phyloP scores from a whole-genome alignment of 2,329 filamentous ascomycete species.

The Penicillium sp. region DNA sequence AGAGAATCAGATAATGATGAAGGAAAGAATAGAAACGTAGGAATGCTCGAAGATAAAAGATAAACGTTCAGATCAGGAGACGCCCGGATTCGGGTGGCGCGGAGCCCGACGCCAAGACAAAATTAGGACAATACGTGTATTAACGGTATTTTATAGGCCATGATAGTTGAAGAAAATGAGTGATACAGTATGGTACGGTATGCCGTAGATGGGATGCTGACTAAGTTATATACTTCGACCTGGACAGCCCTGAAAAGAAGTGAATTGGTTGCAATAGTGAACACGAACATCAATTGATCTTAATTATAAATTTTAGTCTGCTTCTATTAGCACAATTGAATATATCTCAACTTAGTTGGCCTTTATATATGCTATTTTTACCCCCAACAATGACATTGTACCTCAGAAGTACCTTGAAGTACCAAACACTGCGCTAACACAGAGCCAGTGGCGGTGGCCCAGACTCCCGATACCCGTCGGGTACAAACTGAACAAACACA shows the following conservation, averaged over 20 bases:
- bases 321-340: not conserved
- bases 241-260: conserved; percentile 2
- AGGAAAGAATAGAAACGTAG: not conserved
- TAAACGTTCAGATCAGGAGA: conserved; percentile 13
- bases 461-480: not conserved
- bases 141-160: not conserved
- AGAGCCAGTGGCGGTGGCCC: conserved; percentile 1
- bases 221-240: not conserved
- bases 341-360: fast-evolving
- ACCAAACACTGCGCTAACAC: not conserved
- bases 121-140: not conserved
- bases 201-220: not conserved
- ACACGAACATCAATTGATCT: not conserved
- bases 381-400: too few relatives aligned
- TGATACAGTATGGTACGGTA: conserved; percentile 6
- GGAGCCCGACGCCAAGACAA: conserved; percentile 1
- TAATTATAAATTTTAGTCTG: too few relatives aligned
- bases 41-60: conserved; percentile 7
- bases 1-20: not conserved
- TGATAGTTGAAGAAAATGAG: too few relatives aligned
- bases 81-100: conserved; percentile 11
- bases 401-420: not conserved
- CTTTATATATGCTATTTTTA: too few relatives aligned
- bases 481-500: conserved; percentile 16
- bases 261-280: not conserved